Evolutionary conservation across 108 stramenopile species (phyloP), one percentile per base, ranked within the genome.

Genomic region (Nitzschia sp.): DNA sequence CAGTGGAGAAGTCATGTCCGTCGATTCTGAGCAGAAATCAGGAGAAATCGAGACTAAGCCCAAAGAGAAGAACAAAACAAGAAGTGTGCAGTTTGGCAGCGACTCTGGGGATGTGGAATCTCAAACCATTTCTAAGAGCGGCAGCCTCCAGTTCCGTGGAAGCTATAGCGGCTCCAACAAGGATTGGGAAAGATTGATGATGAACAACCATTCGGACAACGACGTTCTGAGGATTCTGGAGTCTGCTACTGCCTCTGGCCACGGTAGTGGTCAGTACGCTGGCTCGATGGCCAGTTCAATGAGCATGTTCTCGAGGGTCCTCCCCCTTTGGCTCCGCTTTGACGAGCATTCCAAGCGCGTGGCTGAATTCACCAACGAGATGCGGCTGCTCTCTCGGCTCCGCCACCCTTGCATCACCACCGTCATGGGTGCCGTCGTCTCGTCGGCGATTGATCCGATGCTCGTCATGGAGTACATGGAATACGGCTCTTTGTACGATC

Each of bases 341-440:
- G 57, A 59, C 5, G 57, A 59, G n/a, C 32, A 59, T 15, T 33
- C 57, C 18, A n/a, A 26, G 2, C 32, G 32, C 5, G 33, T 68
- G 66, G 36, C 69, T 24, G 80, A 86, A n/a, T 83, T 86, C 59
- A 59, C 82, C 0, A 27, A 47, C 0, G 86, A 88, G 57, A 88
- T 88, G 86, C 29, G 86, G 46, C 30, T 81, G 28, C 75, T 85
- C 15, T 76, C 71, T 23, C 75, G 80, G 38, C 72, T 88, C 23
- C 73, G 86, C 3, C 86, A 88, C 62, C 86, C 87, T 11, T 83
- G 82, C 35, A 88, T 88, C 28, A 83, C 79, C 0, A 86, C 82
- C 18, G 80, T 80, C 27, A 78, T 72, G 71, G 78, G 71, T 23
- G 58, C 78, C 1, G 84, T 85, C 11, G 61, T 79, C 13, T 64